phyloP scores from a whole-genome alignment of 2,329 filamentous ascomycete species.

The Mycocentrospora acerina region DNA sequence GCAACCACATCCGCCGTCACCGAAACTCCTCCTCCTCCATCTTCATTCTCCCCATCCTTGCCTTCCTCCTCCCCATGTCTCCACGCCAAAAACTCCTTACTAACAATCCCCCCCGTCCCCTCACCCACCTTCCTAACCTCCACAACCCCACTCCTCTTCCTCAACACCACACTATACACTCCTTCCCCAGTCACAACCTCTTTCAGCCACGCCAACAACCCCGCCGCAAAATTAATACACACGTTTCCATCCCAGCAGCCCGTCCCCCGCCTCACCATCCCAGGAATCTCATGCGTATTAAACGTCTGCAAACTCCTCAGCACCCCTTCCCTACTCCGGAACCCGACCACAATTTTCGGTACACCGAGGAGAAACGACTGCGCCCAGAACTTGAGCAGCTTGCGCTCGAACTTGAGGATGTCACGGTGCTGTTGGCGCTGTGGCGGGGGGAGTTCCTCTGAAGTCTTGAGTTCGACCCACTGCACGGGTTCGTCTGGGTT shows the following conservation, averaged over 20 bases:
- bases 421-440: constrained; percentile 61
- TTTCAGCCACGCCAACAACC: constrained; percentile 74
- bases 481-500: constrained; percentile 58
- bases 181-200: constrained; percentile 66
- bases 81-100: constrained; percentile 77
- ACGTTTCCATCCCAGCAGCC: constrained; percentile 86
- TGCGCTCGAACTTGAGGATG: constrained; percentile 77
- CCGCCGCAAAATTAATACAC: constrained; percentile 86
- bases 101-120: constrained; percentile 75
- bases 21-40: too few relatives aligned
- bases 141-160: constrained; percentile 63
- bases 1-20: too few relatives aligned
- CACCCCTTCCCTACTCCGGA: constrained; percentile 72
- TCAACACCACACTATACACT: constrained; percentile 77
- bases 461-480: constrained; percentile 95
- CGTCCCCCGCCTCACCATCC: constrained; percentile 68
- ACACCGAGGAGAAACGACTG: constrained; percentile 94
- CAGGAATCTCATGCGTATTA: constrained; percentile 76
- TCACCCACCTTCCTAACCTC: constrained; percentile 75
- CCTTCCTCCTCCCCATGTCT: constrained; percentile 30
- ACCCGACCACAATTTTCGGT: constrained; percentile 87
- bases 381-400: constrained; percentile 94
- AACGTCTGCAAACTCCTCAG: constrained; percentile 75
- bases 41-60: not conserved
- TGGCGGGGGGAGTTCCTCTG: constrained; percentile 60